A percentile compares a stretch with the other conserved stretches of the same genome.
Conservation (phyloP, 1,139 yeast genomes). For the Suhomyces anneliseae region DNA sequence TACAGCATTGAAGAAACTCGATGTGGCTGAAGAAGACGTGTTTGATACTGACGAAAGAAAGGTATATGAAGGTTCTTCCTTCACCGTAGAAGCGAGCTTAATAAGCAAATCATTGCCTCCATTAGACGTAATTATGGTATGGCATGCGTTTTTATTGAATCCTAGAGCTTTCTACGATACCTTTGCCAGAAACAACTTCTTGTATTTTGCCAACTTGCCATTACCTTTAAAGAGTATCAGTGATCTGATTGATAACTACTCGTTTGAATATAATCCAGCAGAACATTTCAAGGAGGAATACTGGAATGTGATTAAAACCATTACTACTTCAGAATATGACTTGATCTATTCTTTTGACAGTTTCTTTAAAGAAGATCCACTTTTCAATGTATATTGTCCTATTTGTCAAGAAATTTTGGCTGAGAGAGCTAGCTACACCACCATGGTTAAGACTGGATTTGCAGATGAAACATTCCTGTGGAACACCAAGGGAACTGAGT, state of each 20-base stretch:
- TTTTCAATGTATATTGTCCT: constrained; percentile 19
- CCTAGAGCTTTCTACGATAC: constrained; percentile 31
- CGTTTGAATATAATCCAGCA: constrained; percentile 21
- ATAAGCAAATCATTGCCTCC: constrained; percentile 25
- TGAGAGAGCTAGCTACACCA: constrained; percentile 14
- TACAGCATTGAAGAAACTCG: constrained; percentile 16
- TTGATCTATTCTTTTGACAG: constrained; percentile 1
- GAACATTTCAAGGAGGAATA: constrained; percentile 6
- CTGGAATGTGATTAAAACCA: constrained; percentile 5
- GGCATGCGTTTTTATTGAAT: constrained; percentile 38
- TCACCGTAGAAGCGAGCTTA: background rate
- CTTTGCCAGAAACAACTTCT: constrained; percentile 24
- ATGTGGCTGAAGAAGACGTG: background rate
- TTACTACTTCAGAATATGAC: constrained; percentile 2
- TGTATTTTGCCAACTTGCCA: constrained; percentile 23
- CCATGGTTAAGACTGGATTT: constrained; percentile 20
- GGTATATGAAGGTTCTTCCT: background rate
- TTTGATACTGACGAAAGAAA: background rate
- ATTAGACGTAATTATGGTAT: constrained; percentile 39
- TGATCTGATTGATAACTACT: constrained; percentile 21
- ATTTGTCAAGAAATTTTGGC: constrained; percentile 12
- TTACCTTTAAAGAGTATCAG: constrained; percentile 27
- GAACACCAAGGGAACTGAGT: constrained; percentile 1
- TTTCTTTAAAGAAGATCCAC: constrained; percentile 8
- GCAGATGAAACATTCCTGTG: constrained; percentile 19